Base-by-base conservation (phyloP, 371 early-diverging fungal genomes). In the Mortierella sp. region DNA sequence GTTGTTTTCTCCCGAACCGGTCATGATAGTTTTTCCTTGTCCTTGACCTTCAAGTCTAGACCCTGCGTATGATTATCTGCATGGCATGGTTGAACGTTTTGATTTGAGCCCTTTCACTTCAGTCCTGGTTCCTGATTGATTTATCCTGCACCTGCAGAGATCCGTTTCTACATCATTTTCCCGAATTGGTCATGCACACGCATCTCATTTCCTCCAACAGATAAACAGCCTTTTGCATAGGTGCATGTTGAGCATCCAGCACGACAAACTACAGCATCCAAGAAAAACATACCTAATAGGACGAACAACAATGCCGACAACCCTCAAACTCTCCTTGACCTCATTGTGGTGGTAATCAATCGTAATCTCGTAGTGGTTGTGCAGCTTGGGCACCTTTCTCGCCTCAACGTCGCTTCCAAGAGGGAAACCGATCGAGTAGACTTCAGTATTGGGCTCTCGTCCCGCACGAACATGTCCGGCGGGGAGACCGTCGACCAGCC, bases 401-500 rank as follows among this genome's bases (percentile, higher is more conserved):
- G 80, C 57, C 19, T 71, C 78, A 8, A 72, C 69, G 21, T 79
- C 75, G 14, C 71, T 64, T 3, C 97, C 96, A 40, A 96, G 89
- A 50, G 91, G 92, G 85, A 97, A 95, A 2, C 98, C 98, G 79
- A 97, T 93, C 57, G 92, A 92, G 83, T 94, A 96, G 74, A 93
- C 94, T 53, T 79, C 77, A n/a, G 91, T 88, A 50, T 90, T 80
- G 4, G 93, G 91, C 34, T 90, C 92, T 51, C 90, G 90, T 70
- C 95, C 95, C 5, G 83, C 79, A 67, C 90, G 90, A 16, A 89
- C 84, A 72, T 93, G 92, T 9, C 96, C 98, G 37, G 96, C 98
- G 1, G 98, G 98, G 53, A 98, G 90, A 0, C 97, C 98, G 88
- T 98, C 98, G n/a, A 98, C 95, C 43, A 97, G 90, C 95, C 95